Conservation (phyloP, 2,329 filamentous ascomycete genomes). For the Exophiala lecanii-corni region DNA sequence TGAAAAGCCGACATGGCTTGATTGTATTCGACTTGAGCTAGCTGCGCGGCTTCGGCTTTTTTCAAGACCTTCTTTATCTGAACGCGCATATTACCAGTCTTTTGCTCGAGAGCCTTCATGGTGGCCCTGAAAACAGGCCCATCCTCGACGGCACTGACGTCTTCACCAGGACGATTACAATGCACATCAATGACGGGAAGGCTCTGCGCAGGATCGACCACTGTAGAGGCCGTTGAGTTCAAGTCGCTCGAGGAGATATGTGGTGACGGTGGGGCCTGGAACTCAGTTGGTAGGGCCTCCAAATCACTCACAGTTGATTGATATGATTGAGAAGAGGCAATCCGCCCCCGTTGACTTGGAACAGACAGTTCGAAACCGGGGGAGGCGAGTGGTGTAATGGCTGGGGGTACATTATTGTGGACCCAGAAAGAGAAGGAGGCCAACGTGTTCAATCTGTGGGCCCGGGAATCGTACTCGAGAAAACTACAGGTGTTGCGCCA, state of each 20-base stretch:
- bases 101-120: constrained; percentile 93
- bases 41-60: constrained; percentile 81
- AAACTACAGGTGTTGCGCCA: constrained; percentile 98
- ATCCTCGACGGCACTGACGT: constrained; percentile 80
- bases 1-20: constrained; percentile 78
- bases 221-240: constrained; percentile 30
- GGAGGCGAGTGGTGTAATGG: constrained; percentile 60
- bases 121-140: constrained; percentile 94
- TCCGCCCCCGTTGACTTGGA: constrained; percentile 66
- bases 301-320: constrained; percentile 73
- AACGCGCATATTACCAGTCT: constrained; percentile 86
- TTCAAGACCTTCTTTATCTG: constrained; percentile 97
- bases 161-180: constrained; percentile 78
- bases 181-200: constrained; percentile 78
- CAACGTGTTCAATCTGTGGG: constrained; percentile 80
- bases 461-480: constrained; percentile 92
- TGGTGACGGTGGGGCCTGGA: constrained; percentile 30
- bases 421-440: constrained; percentile 96
- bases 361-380: constrained; percentile 69
- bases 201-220: constrained; percentile 4
- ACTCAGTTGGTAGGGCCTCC: constrained; percentile 47
- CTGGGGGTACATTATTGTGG: constrained; percentile 53
- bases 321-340: constrained; percentile 82
- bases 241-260: constrained; percentile 23
- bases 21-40: constrained; percentile 77